Base-by-base conservation (phyloP, 805 yeast genomes). In the Wickerhamomyces ciferrii region DNA sequence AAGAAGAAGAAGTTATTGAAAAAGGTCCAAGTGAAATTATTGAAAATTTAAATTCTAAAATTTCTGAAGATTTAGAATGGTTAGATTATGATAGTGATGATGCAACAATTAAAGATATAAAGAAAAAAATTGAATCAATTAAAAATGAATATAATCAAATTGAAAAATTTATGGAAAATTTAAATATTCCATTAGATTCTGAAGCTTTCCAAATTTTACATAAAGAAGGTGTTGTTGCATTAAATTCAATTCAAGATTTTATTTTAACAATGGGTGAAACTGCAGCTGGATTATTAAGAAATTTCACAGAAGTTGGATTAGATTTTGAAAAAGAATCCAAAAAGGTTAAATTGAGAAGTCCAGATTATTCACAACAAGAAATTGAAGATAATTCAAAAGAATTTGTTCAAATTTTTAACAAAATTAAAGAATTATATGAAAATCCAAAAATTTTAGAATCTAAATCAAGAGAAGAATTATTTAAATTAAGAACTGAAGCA, bases 1-100 rank as follows among this genome's bases (percentile, higher is more conserved):
- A 79, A 17, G 79, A 79, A 29, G 75, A 75, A 36, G 78, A 74
- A 21, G 74, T 73, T 8, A 48, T 52, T 0, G 62, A 62, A 13
- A 74, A 70, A 40, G 69, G 75, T 0, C 78, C 79, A 9, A 57
- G 62, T 5, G 55, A 61, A 0, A 66, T 71, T 35, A 49, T 78
- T 6, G 72, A 68, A 5, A 53, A 61, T 27, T 63, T 74, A 10
- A 52, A 67, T 1, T 47, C 54, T 0, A 50, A 68, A 6, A 76
- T 84, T 5, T 47, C 68, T 15, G 81, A 78, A 11, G 65, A 71
- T 23, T 66, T 86, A 41, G 92, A 84, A 48, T 88, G 96, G 96
- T 67, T 89, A 35, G 96, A 88, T 43, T 79, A 77, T 55, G 89
- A 81, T 17, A 74, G 87, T 34, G 85, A 77, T 45, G 70, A 67